Evolutionary conservation across 345 rosid genomes (phyloP).

Genomic region (Linum trigynum): DNA sequence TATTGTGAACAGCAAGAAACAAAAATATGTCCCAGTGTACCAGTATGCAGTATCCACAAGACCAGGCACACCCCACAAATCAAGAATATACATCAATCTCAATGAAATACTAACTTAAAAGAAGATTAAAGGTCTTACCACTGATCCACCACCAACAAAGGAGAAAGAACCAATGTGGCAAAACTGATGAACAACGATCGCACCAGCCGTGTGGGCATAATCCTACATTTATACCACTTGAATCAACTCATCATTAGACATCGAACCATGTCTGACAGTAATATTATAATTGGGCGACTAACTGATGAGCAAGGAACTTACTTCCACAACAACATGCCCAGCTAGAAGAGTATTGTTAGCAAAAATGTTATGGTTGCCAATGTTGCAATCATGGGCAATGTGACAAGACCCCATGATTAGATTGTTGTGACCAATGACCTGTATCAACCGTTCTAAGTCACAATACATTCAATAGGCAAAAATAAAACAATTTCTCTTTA

Average conservation of each 20-base stretch:
- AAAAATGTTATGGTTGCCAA: constrained; percentile 76
- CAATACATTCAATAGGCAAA: constrained; percentile 1
- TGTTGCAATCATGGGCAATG: constrained; percentile 90
- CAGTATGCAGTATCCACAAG: background rate
- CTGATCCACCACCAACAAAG: constrained; percentile 91
- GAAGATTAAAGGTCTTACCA: constrained; percentile 38
- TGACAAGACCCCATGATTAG: constrained; percentile 97
- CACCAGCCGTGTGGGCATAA: constrained; percentile 74
- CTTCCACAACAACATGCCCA: constrained; percentile 83
- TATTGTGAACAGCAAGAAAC: too few relatives aligned
- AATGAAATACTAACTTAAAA: background rate
- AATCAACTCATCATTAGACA: constrained; percentile 25
- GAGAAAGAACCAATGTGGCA: constrained; percentile 70
- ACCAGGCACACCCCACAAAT: background rate
- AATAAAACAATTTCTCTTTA: too few relatives aligned
- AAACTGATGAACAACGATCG: constrained; percentile 76
- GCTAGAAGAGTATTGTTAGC: constrained; percentile 85
- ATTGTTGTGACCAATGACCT: constrained; percentile 85
- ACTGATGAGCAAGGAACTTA: constrained; percentile 26
- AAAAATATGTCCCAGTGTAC: background rate
- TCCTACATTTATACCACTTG: constrained; percentile 43
- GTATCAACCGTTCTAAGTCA: constrained; percentile 10
- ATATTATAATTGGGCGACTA: background rate
- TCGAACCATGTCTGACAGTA: background rate
- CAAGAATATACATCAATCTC: background rate